Conservation (phyloP, 2,329 filamentous ascomycete species). For the Monilinia aucupariae region DNA sequence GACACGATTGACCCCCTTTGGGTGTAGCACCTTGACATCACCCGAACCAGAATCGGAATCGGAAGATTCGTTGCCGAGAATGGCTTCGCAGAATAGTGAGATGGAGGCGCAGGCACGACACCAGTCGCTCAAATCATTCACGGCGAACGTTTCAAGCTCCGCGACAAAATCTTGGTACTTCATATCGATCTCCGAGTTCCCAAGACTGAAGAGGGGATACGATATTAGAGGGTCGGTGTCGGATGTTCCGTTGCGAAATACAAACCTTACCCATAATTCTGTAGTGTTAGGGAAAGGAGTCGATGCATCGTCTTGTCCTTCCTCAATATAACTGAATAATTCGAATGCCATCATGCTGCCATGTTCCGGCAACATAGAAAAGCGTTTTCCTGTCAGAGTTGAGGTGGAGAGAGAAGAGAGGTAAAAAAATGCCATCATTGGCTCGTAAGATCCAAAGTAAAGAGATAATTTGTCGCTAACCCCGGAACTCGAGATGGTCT, state of each 20-base stretch:
- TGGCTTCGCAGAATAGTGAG: slow-evolving; percentile 30
- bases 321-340: slow-evolving; percentile 42
- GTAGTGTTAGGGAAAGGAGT: slow-evolving; percentile 21
- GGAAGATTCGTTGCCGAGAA: slow-evolving; percentile 13
- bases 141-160: slow-evolving; percentile 25
- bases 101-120: slow-evolving; percentile 26
- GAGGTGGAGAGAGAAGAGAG: slow-evolving; percentile 42
- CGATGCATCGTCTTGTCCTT: slow-evolving; percentile 31
- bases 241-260: slow-evolving; percentile 47
- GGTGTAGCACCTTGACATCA: neutral
- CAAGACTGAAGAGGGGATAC: slow-evolving; percentile 34
- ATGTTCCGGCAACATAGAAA: slow-evolving; percentile 53
- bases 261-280: slow-evolving; percentile 50
- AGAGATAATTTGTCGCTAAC: slow-evolving; percentile 45
- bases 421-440: slow-evolving; percentile 51
- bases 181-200: slow-evolving; percentile 30
- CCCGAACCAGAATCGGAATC: neutral
- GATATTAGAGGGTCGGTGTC: slow-evolving; percentile 32
- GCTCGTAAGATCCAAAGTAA: slow-evolving; percentile 50
- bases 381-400: slow-evolving; percentile 42
- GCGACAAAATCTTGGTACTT: slow-evolving; percentile 30
- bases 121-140: slow-evolving; percentile 29
- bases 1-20: slow-evolving; percentile 10
- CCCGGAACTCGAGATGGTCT: slow-evolving; percentile 38
- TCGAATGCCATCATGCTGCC: slow-evolving; percentile 75